Evolutionary conservation across 2,329 filamentous ascomycete genomes (phyloP).

Genomic region (Trichoderma semiorbis): DNA sequence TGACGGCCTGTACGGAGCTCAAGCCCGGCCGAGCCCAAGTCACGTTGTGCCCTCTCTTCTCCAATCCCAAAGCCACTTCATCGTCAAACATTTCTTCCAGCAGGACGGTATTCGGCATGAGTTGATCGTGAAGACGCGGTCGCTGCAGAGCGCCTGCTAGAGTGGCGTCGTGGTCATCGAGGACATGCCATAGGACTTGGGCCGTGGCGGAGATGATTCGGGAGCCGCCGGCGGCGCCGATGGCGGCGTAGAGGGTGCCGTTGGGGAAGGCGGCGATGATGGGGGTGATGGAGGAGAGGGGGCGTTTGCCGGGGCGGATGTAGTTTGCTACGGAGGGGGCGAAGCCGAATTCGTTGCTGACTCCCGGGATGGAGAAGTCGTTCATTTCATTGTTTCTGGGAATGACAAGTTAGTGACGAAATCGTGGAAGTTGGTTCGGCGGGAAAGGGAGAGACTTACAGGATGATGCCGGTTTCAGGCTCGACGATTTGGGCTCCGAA

Average conservation of each 20-base stretch:
- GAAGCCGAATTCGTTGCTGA: slow-evolving; percentile 80
- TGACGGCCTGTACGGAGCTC: slow-evolving; percentile 70
- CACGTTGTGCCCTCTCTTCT: slow-evolving; percentile 65
- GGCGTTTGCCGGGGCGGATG: slow-evolving; percentile 75
- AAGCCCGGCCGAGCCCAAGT: slow-evolving; percentile 61
- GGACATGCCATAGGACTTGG: slow-evolving; percentile 68
- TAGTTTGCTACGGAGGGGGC: slow-evolving; percentile 77
- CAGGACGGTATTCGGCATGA: slow-evolving; percentile 64
- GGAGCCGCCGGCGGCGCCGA: slow-evolving; percentile 76
- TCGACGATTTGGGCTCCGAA: slow-evolving; percentile 80
- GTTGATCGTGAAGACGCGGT: slow-evolving; percentile 76
- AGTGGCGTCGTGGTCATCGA: slow-evolving; percentile 64
- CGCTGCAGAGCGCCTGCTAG: slow-evolving; percentile 59
- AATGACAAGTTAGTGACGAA: neutral
- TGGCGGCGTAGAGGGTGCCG: slow-evolving; percentile 62
- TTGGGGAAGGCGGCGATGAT: slow-evolving; percentile 66
- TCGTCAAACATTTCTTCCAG: slow-evolving; percentile 71
- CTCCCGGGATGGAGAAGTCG: slow-evolving; percentile 82
- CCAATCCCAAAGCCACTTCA: slow-evolving; percentile 60
- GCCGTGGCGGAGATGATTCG: slow-evolving; percentile 79
- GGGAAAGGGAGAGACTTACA: slow-evolving; percentile 38
- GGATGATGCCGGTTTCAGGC: slow-evolving; percentile 76
- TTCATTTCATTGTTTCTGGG: slow-evolving; percentile 60
- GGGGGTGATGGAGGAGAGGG: slow-evolving; percentile 78
- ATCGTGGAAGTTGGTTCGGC: neutral